Evolutionary conservation across 2,329 filamentous ascomycete species (phyloP), one percentile per base, ranked within the genome.

Genomic region (Talaromyces verruculosus): DNA sequence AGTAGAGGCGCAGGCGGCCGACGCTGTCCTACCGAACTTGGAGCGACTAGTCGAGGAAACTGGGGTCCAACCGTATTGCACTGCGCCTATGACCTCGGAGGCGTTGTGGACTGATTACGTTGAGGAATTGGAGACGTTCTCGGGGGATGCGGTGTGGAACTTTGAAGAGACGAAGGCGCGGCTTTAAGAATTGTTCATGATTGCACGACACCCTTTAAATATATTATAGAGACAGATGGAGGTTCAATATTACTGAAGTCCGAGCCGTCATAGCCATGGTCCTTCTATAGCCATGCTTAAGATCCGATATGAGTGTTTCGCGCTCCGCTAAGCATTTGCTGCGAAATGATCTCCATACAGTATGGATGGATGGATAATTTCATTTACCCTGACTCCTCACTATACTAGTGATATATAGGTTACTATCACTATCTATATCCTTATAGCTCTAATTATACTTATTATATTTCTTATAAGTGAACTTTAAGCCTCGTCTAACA

Each of bases 81-180:
- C 61, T 33, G 61, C 61, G 30, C 61, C 61, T 22, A 63, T 63
- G 17, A 41, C 49, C n/a, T 63, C 61, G 10, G 43, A 55, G 25
- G 39, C 39, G 7, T 35, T 47, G 28, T 51, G 39, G 43, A 37
- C 22, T 47, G 19, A 15, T 51, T 62, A 30, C 33, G 43, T 62
- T 35, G n/a, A 51, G 6, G 22, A 47, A 15, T 51, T 62, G 60
- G 60, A 62, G 30, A 51, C 60, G 55, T 58, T 35, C 55, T 35
- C 30, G 11, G 55, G 55, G 15, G 35, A 58, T 39, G 55, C 55
- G 11, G 55, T 25, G 47, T 51, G 47, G 47, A 19, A 25, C 19
- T 51, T 25, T 28, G 47, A 51, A 51, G 47, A 51, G 47, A 13
- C 47, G n/a, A 51, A 51, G 47, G 47, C 47, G 47, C 47, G 47